Evolutionary conservation across 148 eudicot genomes (phyloP), one percentile per base, ranked within the genome.

Genomic region (Diospyros kaki): DNA sequence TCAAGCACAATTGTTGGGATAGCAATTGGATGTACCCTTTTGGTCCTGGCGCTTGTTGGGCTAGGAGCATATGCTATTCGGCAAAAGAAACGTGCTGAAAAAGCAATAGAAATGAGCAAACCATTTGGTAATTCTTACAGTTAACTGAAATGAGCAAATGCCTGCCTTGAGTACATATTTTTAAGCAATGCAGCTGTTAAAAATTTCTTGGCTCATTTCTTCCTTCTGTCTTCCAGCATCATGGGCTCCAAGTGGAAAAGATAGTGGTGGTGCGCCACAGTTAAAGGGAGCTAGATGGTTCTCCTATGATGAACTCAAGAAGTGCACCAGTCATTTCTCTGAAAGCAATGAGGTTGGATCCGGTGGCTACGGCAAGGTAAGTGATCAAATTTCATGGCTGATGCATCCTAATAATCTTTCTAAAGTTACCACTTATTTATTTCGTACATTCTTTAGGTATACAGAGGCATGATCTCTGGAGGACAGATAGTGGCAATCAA

Each of bases 361-460:
- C 40, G 98, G 98, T 71, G 98, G 98, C 75, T 94, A 94, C 76
- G 98, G 98, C 58, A 94, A 94, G 96, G 98, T 91, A 72, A 79
- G 15, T 17, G 39, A 15, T 14, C 44, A 5, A 69, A 46, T 2
- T 51, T 50, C 38, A 54, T 42, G 66, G 56, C 7, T 50, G 5
- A 13, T 18, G 52, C 52, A 48, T 28, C 28, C 28, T 28, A 13
- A 8, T 48, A 45, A 39, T 42, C 43, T 13, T 46, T 40, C 28
- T 61, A 8, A 11, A 56, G 58, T n/a, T 18, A 44, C 3, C 46
- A n/a, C 40, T 58, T 63, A 39, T 59, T 50, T 58, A 5, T 56
- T 66, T 65, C 14, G 5, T 56, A 17, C 66, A 55, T 76, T 60
- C 64, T 75, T 56, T 83, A 93, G 98, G 98, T 95, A 14, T 95